Conservation (phyloP, 257 asterid genomes). For the Salvia rosmarinus region DNA sequence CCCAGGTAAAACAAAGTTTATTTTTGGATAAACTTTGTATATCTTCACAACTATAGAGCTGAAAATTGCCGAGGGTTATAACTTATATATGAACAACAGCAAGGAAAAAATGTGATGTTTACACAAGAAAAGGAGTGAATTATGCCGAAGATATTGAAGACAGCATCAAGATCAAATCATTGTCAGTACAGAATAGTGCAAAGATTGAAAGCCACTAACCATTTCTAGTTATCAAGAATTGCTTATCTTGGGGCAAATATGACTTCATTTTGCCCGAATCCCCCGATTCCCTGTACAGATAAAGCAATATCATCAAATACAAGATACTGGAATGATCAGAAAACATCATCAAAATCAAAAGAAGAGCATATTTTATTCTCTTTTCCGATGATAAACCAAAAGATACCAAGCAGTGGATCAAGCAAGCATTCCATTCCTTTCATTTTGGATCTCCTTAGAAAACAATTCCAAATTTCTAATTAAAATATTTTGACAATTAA, state of each 20-base stretch:
- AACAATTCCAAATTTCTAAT: background rate
- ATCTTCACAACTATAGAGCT: slow-evolving; percentile 1
- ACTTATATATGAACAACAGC: background rate
- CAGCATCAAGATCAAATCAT: slow-evolving; percentile 25
- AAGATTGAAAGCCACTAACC: slow-evolving; percentile 52
- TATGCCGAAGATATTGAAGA: background rate
- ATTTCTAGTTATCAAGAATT: slow-evolving; percentile 88
- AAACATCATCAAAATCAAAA: slow-evolving; percentile 20
- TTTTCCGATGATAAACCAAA: slow-evolving; percentile 5
- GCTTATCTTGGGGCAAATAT: slow-evolving; percentile 87
- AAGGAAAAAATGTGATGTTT: slow-evolving; percentile 5
- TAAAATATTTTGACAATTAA: background rate
- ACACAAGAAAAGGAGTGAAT: background rate
- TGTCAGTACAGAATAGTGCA: slow-evolving; percentile 15
- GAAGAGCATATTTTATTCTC: background rate
- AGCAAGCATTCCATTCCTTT: slow-evolving; percentile 19
- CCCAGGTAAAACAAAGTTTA: slow-evolving; percentile 20
- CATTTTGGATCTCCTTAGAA: slow-evolving; percentile 10
- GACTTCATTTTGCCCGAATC: slow-evolving; percentile 97
- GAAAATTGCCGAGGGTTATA: background rate
- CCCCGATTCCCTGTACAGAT: slow-evolving; percentile 82
- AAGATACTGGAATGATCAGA: slow-evolving; percentile 6
- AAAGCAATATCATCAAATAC: slow-evolving; percentile 21
- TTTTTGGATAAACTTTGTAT: background rate
- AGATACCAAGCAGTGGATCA: slow-evolving; percentile 6